Base-by-base conservation (phyloP, 257 asterid genomes). In the Paulownia fortunei region DNA sequence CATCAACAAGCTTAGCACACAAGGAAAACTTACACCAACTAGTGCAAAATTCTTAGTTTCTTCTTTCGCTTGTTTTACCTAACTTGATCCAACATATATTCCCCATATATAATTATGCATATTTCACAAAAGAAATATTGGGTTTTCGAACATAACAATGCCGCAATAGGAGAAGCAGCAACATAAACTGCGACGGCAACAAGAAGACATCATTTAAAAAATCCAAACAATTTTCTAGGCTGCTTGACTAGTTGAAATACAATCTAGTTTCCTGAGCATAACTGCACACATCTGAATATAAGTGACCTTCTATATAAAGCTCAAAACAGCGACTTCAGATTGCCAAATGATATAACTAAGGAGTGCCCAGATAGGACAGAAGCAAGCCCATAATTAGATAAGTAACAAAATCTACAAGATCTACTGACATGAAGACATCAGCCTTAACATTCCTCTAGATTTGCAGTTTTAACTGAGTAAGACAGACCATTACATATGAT, bases 1-100 rank as follows among this genome's bases (percentile, higher is more conserved):
- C 41, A 65, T 27, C 51, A 67, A 21, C 76, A 80, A 76, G 62
- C 65, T 64, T 46, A 34, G 32, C 34, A 80, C 13, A 58, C 54
- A 18, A 15, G 51, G 69, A 76, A 27, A 32, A 71, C 6, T 39
- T 72, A 47, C 39, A 18, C 73, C 30, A 63, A 39, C 42, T 42
- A 52, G 76, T 41, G 46, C 60, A 46, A 42, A 60, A 62, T 54
- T 67, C 23, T 36, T 68, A 77, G 42, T 11, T 13, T 51, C 66
- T 11, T 64, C 42, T 46, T 46, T 30, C n/a, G 8, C 64, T 54
- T 7, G 59, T 42, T 65, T 26, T 55, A 56, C 32, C 16, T 51
- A 68, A 74, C 66, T 36, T 26, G 68, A 73, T 58, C 58, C 42
- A 63, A 81, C 60, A 60, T 47, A 24, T 46, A 44, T 37, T 23